Conservation (phyloP, 78 protist species). For the Paulinella micropora region DNA sequence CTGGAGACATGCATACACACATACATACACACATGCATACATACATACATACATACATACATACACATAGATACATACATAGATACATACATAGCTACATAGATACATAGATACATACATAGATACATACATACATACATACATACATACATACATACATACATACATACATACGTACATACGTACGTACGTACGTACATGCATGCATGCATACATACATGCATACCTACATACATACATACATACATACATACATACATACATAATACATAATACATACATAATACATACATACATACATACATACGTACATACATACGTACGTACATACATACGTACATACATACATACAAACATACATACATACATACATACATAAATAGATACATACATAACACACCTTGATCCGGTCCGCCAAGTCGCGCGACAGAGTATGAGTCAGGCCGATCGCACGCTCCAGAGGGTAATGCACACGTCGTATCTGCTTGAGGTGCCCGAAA, state of each 20-base stretch:
- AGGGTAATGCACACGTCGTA: not conserved
- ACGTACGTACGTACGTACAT: no score
- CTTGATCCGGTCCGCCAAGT: not conserved
- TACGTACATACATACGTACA: not conserved
- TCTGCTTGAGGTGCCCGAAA: not conserved
- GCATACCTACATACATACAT: no score
- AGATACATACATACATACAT: not conserved
- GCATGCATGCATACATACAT: no score
- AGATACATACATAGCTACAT: not conserved
- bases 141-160: not conserved
- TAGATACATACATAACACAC: not conserved
- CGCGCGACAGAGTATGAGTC: not conserved
- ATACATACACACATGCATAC: no score
- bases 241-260: no score
- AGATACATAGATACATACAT: not conserved
- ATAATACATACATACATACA: not conserved
- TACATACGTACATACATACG: not conserved
- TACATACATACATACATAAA: not conserved
- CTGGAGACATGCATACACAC: no score
- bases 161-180: not conserved
- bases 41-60: no score
- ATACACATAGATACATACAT: not conserved
- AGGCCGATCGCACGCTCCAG: not conserved
- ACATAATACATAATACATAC: not conserved
- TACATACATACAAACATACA: not conserved